phyloP scores from a whole-genome alignment of 495 filamentous ascomycete species.

The Amphirosellinia nigrospora region DNA sequence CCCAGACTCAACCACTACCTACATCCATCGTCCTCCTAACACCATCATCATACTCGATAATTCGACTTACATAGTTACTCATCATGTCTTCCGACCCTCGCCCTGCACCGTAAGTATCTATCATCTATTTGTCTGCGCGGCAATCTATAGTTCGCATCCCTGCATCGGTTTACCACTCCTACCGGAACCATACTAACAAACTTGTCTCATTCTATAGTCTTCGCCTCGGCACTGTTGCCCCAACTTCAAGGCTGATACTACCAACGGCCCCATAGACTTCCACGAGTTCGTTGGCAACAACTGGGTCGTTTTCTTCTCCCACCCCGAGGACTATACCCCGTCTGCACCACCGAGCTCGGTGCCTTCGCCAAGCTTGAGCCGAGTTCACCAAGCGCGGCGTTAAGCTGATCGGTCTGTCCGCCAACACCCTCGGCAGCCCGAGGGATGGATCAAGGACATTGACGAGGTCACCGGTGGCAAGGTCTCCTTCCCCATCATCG shows the following conservation, averaged over 20 bases:
- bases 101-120: slow-evolving; percentile 35
- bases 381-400: slow-evolving; percentile 94
- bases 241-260: slow-evolving; percentile 93
- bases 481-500: slow-evolving; percentile 93
- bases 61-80: slow-evolving; percentile 2
- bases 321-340: slow-evolving; percentile 92
- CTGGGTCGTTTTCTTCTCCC: slow-evolving; percentile 97
- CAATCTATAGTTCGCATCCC: background rate
- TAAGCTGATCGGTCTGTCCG: slow-evolving; percentile 93
- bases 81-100: slow-evolving; percentile 35
- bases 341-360: slow-evolving; percentile 98
- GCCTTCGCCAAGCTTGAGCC: slow-evolving; percentile 95
- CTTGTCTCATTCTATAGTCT: slow-evolving; percentile 54
- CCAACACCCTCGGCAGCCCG: slow-evolving; percentile 72
- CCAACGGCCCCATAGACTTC: slow-evolving; percentile 91
- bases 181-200: slow-evolving; percentile 7
- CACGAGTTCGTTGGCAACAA: slow-evolving; percentile 94
- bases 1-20: background rate
- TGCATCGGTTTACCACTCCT: background rate
- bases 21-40: background rate
- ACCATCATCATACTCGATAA: slow-evolving; percentile 2
- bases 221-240: slow-evolving; percentile 87
- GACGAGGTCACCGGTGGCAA: slow-evolving; percentile 85
- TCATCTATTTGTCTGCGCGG: background rate
- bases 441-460: slow-evolving; percentile 93